phyloP scores from a whole-genome alignment of 768 basidiomycete species.

The Gloeostereum incarnatum region DNA sequence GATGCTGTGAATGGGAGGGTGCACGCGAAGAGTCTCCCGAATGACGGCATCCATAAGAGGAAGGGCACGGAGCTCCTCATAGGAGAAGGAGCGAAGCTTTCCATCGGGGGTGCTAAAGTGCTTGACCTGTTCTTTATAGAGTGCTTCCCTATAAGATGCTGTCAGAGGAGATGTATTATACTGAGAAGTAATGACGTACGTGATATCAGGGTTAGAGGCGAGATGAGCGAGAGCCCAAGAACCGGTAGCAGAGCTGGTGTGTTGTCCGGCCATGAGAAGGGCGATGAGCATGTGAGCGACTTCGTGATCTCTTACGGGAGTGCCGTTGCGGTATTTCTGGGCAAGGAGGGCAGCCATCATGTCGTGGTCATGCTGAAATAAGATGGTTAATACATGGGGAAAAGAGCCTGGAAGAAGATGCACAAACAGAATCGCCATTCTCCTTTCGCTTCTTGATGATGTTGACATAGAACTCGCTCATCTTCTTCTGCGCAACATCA shows the following conservation, averaged over 20 bases:
- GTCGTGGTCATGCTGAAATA: slow-evolving; percentile 38
- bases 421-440: slow-evolving; percentile 12
- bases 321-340: slow-evolving; percentile 56
- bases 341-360: slow-evolving; percentile 59
- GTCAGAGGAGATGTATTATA: neutral
- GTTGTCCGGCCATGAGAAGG: slow-evolving; percentile 76
- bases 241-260: slow-evolving; percentile 64
- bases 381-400: slow-evolving; percentile 1
- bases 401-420: neutral
- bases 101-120: slow-evolving; percentile 54
- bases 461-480: slow-evolving; percentile 62
- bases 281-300: slow-evolving; percentile 79
- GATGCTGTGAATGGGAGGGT: slow-evolving; percentile 69
- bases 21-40: slow-evolving; percentile 62
- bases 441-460: slow-evolving; percentile 53
- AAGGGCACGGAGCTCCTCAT: slow-evolving; percentile 55
- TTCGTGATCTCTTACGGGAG: slow-evolving; percentile 52
- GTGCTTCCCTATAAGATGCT: slow-evolving; percentile 28
- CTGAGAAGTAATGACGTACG: slow-evolving; percentile 26
- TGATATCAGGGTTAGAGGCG: slow-evolving; percentile 43
- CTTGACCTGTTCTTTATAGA: slow-evolving; percentile 66
- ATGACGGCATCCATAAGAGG: slow-evolving; percentile 59
- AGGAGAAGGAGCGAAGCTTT: slow-evolving; percentile 47
- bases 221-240: slow-evolving; percentile 64
- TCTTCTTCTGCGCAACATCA: slow-evolving; percentile 63